Base-by-base conservation (phyloP, 805 yeast genomes). In the Kregervanrija fluxuum region DNA sequence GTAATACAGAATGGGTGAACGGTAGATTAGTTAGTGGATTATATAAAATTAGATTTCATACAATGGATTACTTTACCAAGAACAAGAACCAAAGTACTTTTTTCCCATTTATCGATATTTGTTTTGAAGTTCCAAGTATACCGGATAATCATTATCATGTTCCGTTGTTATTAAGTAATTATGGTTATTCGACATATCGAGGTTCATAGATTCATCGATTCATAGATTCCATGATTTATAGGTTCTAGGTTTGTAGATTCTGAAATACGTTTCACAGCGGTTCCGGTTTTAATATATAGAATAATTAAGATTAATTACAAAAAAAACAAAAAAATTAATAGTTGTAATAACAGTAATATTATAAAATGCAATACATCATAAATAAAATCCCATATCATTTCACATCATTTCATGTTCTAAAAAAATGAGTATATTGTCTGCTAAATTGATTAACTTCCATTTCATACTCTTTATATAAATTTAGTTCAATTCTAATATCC, bases 171-270 rank as follows among this genome's bases (percentile, higher is more conserved):
- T 68, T 90, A 46, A 80, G 95, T 37, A 87, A 87, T 58, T 87
- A 83, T 65, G 83, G 95, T 32, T 90, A 89, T 66, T 79, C 95
- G 5, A 90, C 97, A 0, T 90, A 90, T 67, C 74, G 97, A 45
- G 98, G 98, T 11, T 22, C 28, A 22, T 22, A 22, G 28, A 4
- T 4, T 17, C 22, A 17, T 17, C 3, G 22, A 5, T 4, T 17
- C 22, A 17, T 17, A 17, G 22, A 4, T 4, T 17, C 22, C 3
- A 4, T 4, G 22, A 4, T 4, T 17, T 5, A 17, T 17, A 17
- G 22, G 22, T 4, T 17, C 22, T 17, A 17, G 22, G 5, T 17
- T 17, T 5, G 5, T 17, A 17, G 22, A 17, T 17, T 17, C 22
- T 17, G 3, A 17, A 17, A 17, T 17, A 3, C 5, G 22, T 17